phyloP scores from a whole-genome alignment of 2,329 filamentous ascomycete genomes.

The Penicillium palitans region DNA sequence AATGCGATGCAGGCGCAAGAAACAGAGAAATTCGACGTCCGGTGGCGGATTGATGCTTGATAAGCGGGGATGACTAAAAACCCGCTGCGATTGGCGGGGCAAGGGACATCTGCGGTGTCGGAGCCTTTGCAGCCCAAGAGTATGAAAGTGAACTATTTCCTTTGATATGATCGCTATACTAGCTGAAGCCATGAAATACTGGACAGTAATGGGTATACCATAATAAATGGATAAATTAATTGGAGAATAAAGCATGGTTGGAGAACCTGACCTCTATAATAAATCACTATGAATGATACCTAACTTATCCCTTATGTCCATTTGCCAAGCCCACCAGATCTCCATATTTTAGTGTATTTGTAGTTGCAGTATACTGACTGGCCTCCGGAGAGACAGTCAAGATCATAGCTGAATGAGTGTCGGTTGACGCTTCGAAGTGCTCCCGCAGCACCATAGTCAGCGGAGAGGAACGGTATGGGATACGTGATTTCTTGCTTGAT shows the following conservation, averaged over 20 bases:
- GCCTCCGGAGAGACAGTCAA: slow-evolving; percentile 43
- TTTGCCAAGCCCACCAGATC: slow-evolving; percentile 38
- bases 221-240: not conserved
- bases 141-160: not conserved
- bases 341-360: slow-evolving; percentile 49
- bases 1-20: not conserved
- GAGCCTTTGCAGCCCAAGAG: slow-evolving; percentile 43
- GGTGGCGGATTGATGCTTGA: slow-evolving; percentile 24
- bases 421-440: slow-evolving; percentile 34
- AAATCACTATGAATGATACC: not conserved
- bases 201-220: not conserved
- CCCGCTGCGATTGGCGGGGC: slow-evolving; percentile 8
- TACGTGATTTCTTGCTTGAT: slow-evolving; percentile 33
- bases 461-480: slow-evolving; percentile 46
- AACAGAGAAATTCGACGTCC: slow-evolving; percentile 11
- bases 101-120: slow-evolving; percentile 7
- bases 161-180: not conserved
- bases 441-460: slow-evolving; percentile 48
- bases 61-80: slow-evolving; percentile 13
- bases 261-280: not conserved
- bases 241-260: too few species aligned
- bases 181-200: not conserved
- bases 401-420: slow-evolving; percentile 40
- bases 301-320: not conserved
- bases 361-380: slow-evolving; percentile 42